phyloP scores from a whole-genome alignment of 1,284 basidiomycete species.

The Tremellales sp. region DNA sequence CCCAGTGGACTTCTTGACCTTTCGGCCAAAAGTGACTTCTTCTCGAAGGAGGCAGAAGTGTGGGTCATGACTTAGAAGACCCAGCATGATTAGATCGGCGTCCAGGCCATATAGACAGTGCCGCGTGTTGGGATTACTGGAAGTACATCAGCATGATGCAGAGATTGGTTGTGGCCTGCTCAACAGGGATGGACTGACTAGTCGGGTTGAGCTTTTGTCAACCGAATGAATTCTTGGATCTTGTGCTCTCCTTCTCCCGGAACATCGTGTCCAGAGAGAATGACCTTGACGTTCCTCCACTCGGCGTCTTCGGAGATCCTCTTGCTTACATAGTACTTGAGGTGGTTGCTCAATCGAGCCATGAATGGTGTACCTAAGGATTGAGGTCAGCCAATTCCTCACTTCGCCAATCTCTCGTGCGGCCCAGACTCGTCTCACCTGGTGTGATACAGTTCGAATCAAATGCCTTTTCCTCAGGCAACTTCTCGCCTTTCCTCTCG shows the following conservation, averaged over 20 bases:
- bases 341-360: conserved; percentile 80
- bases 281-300: conserved; percentile 88
- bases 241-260: conserved; percentile 99
- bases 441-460: conserved; percentile 99
- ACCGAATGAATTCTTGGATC: conserved; percentile 98
- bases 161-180: not conserved
- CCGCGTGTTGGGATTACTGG: conserved; percentile 53
- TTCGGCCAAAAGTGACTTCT: conserved; percentile 94
- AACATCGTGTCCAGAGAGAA: conserved; percentile 96
- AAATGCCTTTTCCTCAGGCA: conserved; percentile 91
- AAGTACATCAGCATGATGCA: not conserved
- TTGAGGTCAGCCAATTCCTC: not conserved
- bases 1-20: conserved; percentile 65
- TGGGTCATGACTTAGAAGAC: conserved; percentile 93
- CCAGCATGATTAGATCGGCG: conserved; percentile 98
- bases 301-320: conserved; percentile 92
- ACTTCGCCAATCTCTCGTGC: not conserved
- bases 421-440: conserved; percentile 55
- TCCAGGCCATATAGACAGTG: conserved; percentile 98
- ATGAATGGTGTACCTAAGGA: conserved; percentile 85
- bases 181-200: conserved; percentile 52
- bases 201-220: conserved; percentile 87
- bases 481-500: conserved; percentile 77
- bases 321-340: conserved; percentile 95
- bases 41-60: conserved; percentile 97